Base-by-base conservation (phyloP, 148 eudicot species). In the Dianthus caryophyllus region DNA sequence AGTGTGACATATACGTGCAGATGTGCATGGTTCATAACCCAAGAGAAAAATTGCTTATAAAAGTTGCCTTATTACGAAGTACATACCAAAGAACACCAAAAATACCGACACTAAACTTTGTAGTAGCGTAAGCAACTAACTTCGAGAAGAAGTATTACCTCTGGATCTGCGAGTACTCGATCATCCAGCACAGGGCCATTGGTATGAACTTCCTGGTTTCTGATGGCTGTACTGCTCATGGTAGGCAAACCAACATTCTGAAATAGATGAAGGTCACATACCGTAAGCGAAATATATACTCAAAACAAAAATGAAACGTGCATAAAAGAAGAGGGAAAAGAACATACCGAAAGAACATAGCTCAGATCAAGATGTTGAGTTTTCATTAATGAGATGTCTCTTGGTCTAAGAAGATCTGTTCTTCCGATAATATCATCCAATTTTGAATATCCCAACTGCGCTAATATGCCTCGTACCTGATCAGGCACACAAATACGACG, bases 281-380 rank as follows among this genome's bases (percentile, higher is more conserved):
- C 53, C 24, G 38, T 30, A 48, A 22, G 71, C 15, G 16, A 39
- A 33, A 41, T 29, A 8, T 36, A 43, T 41, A 41, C 44, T 41
- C 15, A 30, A 58, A 59, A 52, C 44, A 54, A 39, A 39, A 39
- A 41, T 11, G 8, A 48, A 38, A 69, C 41, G 21, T 27, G 43
- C n/a, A 50, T 29, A 63, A 60, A 14, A 65, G 6, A 64, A 41
- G 27, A 13, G 11, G n/a, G 38, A 15, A 68, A 14, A 50, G 47
- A 71, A 79, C 97, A 63, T 88, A 94, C 99, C 26, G 96, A 88
- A 61, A 90, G 85, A 66, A 94, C 36, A 75, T 83, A 84, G 53
- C 82, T 65, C 68, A 94, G 96, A 81, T 94, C 97, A 78, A 94
- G 90, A 88, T 94, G 99, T 73, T 88, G 99, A 53, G 99, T 94